Evolutionary conservation across 192 early-diverging fungal species (phyloP).

Genomic region (Podila horticola): DNA sequence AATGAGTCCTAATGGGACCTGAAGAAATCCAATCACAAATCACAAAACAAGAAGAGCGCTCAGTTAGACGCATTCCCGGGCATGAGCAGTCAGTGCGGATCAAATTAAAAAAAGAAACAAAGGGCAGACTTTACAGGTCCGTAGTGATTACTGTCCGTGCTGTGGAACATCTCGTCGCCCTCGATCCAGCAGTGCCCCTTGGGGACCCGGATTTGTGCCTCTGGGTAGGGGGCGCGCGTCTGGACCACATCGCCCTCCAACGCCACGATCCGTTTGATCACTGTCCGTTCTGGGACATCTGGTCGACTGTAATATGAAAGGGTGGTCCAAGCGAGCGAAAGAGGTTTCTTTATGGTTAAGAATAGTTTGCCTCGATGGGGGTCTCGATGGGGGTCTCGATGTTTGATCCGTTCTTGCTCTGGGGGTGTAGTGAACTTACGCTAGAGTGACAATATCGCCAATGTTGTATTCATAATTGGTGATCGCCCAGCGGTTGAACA

Average conservation of each 20-base stretch:
- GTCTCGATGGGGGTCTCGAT: neutral
- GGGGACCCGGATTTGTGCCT: constrained; percentile 69
- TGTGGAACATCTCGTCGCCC: constrained; percentile 87
- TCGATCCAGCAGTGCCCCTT: constrained; percentile 89
- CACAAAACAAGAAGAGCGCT: neutral
- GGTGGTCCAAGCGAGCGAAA: no score
- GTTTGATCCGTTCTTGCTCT: no score
- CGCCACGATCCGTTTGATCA: constrained; percentile 89
- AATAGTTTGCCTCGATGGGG: no score
- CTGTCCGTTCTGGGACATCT: constrained; percentile 68
- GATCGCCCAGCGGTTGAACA: constrained; percentile 68
- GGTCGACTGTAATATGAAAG: constrained; percentile 72
- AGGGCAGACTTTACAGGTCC: constrained; percentile 67
- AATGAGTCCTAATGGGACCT: constrained; percentile 78
- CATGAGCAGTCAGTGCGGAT: neutral
- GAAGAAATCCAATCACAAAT: neutral
- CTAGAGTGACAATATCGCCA: constrained; percentile 76
- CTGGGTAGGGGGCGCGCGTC: constrained; percentile 56
- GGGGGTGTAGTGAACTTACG: no score
- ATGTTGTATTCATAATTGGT: constrained; percentile 58
- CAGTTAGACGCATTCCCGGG: neutral
- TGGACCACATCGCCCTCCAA: constrained; percentile 81
- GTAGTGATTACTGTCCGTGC: constrained; percentile 81
- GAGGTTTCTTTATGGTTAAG: neutral
- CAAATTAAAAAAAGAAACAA: neutral